Percentiles rank a stretch among this genome's conserved stretches.
Evolutionary conservation across 257 asterid species (phyloP).

Genomic region (Penstemon davidsonii): DNA sequence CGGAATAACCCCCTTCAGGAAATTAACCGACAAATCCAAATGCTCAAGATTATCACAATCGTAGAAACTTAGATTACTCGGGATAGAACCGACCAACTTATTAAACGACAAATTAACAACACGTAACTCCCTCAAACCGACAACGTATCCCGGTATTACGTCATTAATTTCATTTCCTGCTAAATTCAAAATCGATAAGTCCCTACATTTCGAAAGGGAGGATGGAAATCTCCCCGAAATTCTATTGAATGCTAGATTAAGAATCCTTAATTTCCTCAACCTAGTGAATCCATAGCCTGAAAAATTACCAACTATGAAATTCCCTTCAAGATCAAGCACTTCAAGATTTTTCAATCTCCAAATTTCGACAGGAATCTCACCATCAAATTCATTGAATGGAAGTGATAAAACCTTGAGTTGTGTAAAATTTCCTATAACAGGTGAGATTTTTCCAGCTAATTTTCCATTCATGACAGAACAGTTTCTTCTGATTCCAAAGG

Average conservation of each 20-base stretch:
- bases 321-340: slow-evolving; percentile 56
- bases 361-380: slow-evolving; percentile 43
- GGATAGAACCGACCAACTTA: slow-evolving; percentile 37
- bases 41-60: slow-evolving; percentile 45
- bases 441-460: slow-evolving; percentile 40
- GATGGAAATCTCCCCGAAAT: slow-evolving; percentile 37
- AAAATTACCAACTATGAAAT: slow-evolving; percentile 35
- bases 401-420: slow-evolving; percentile 48
- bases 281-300: slow-evolving; percentile 32
- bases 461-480: slow-evolving; percentile 30
- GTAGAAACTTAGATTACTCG: slow-evolving; percentile 23
- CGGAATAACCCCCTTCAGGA: slow-evolving; percentile 41
- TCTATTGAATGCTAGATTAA: slow-evolving; percentile 41
- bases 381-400: slow-evolving; percentile 42
- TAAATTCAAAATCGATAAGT: slow-evolving; percentile 37
- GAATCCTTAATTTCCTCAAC: slow-evolving; percentile 39
- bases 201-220: slow-evolving; percentile 36
- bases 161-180: slow-evolving; percentile 36
- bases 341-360: slow-evolving; percentile 40
- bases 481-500: slow-evolving; percentile 33
- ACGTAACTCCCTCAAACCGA: slow-evolving; percentile 31
- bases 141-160: slow-evolving; percentile 38
- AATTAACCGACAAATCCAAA: slow-evolving; percentile 43
- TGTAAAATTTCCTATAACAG: slow-evolving; percentile 31
- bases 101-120: slow-evolving; percentile 46